Conservation (phyloP, 768 basidiomycete species). For the Clitopilus hobsonii region DNA sequence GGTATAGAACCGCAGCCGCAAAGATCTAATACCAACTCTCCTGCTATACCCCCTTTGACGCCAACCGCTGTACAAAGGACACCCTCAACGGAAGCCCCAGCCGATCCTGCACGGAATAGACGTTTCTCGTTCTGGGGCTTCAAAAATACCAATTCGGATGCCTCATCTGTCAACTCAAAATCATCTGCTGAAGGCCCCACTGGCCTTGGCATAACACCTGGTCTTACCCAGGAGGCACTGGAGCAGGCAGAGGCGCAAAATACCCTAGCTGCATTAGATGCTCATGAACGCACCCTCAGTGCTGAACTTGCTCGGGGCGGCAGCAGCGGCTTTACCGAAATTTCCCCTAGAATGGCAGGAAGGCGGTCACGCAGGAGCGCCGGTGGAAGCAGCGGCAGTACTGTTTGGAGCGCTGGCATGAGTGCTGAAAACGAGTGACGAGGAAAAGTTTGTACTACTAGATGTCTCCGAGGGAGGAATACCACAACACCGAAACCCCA, state of each 20-base stretch:
- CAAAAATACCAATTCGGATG: slow-evolving; percentile 36
- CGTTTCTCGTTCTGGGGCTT: slow-evolving; percentile 77
- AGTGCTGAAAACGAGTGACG: slow-evolving; percentile 28
- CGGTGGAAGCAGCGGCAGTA: slow-evolving; percentile 70
- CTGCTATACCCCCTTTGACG: slow-evolving; percentile 31
- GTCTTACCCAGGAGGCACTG: slow-evolving; percentile 70
- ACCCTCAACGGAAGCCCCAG: slow-evolving; percentile 17
- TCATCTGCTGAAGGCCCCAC: slow-evolving; percentile 23
- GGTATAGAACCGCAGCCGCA: slow-evolving; percentile 64
- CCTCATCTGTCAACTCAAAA: slow-evolving; percentile 44
- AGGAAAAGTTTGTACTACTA: background rate
- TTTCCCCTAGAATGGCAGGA: slow-evolving; percentile 44
- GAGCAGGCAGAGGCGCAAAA: slow-evolving; percentile 78
- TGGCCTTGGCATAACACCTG: slow-evolving; percentile 32
- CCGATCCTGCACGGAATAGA: slow-evolving; percentile 28
- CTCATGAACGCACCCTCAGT: slow-evolving; percentile 67
- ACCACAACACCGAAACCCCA: background rate
- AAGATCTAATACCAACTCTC: slow-evolving; percentile 17
- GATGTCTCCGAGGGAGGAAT: background rate
- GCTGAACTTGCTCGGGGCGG: slow-evolving; percentile 74
- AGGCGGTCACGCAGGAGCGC: slow-evolving; percentile 57
- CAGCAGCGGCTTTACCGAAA: slow-evolving; percentile 76
- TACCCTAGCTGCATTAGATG: slow-evolving; percentile 73
- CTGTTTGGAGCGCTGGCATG: slow-evolving; percentile 87
- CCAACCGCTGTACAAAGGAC: slow-evolving; percentile 20